These are phyloP conservation scores for Allomyces macrogynus DNA, from an alignment of 192 early-diverging fungal species.

Conservation along the genomic window DNA sequence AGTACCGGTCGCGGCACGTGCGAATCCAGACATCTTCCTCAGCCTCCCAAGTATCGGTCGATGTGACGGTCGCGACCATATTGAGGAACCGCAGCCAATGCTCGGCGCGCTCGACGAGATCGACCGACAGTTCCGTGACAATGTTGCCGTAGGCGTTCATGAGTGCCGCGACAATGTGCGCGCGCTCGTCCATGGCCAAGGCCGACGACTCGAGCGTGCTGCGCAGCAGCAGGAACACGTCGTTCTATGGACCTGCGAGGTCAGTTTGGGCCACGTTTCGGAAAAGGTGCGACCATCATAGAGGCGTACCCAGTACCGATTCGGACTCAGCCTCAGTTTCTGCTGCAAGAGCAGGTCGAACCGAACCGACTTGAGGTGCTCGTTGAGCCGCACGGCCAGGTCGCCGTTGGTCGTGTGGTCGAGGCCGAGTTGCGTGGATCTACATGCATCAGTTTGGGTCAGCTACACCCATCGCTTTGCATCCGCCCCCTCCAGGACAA, in stretches of 20 bases:
- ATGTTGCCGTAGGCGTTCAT: conserved; percentile 1
- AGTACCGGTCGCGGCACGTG: background rate
- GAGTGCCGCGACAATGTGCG: background rate
- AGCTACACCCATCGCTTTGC: too few species aligned
- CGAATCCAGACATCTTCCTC: background rate
- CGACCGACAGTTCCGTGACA: background rate
- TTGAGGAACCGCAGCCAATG: background rate
- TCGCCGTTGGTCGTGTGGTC: background rate
- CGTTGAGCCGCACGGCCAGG: background rate
- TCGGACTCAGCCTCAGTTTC: background rate
- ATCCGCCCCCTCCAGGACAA: background rate
- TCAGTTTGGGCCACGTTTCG: too few species aligned
- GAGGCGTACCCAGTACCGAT: background rate
- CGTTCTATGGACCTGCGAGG: background rate
- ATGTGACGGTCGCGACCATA: background rate
- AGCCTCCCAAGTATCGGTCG: background rate
- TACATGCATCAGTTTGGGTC: background rate
- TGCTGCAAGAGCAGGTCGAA: background rate
- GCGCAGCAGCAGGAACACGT: background rate
- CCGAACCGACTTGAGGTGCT: background rate
- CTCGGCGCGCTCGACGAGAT: background rate
- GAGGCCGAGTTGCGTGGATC: background rate
- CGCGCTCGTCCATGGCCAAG: background rate
- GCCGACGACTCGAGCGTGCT: background rate
- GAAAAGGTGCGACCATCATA: too few species aligned